Base-by-base conservation (phyloP, 371 early-diverging fungal species). In the Saksenaea oblongispora region DNA sequence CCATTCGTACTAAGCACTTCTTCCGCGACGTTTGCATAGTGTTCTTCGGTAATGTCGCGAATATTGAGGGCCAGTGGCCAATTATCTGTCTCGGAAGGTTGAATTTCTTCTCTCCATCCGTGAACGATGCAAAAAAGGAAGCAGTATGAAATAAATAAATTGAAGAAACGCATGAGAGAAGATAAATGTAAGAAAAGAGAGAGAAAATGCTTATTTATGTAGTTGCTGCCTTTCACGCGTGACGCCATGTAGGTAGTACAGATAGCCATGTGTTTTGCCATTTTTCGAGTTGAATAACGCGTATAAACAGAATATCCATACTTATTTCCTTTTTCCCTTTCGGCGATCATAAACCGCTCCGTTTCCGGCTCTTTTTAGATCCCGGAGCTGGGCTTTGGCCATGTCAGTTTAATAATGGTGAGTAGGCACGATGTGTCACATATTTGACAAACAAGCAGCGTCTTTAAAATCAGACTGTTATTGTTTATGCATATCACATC, bases 11-110 rank as follows among this genome's bases (percentile, higher is more conserved):
- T 73, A 17, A 79, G 54, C 10, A 71, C 64, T 22, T 67, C 56
- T 39, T 79, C 79, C 0, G 74, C 70, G 18, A 74, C 27, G 7
- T 74, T 70, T 57, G 71, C 66, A 34, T 75, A 79, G 51, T 71
- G 59, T 17, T 51, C 59, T 47, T 56, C 42, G 34, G 67, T 47
- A 34, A 61, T 53, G 15, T 67, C 67, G n/a, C 61, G 71, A 13
- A 71, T 58, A 36, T 61, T 39, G 55, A 47, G 51, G 13, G 59
- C 31, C 27, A 47, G 8, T 51, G 53, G 54, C 61, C 65, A 65
- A 9, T 60, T 55, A n/a, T 44, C 57, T 15, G 39, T 54, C 18
- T 18, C 34, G n/a, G 44, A 41, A n/a, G 57, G 37, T 17, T 56
- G 17, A 35, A 24, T 22, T 0, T 47, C 18, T 5, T 7, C 22